A percentile compares a stretch with the other conserved stretches of the same genome.
phyloP scores from a whole-genome alignment of 257 asterid genomes.

The Nicotiana sylvestris region DNA sequence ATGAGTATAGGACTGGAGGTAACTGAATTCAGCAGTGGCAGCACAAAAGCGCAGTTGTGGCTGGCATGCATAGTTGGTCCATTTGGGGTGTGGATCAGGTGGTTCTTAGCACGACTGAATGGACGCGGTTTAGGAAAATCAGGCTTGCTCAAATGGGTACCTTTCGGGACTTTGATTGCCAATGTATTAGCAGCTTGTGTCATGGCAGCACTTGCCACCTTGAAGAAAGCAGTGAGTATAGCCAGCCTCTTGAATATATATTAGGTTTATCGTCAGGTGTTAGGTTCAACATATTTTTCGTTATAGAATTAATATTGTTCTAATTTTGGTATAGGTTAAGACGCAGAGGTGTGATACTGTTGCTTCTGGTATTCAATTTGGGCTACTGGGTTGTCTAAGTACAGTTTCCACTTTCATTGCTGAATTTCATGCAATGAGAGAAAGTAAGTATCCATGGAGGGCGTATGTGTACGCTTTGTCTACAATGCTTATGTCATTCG shows the following conservation, averaged over 20 bases:
- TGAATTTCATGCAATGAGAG: conserved; percentile 74
- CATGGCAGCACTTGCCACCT: conserved; percentile 83
- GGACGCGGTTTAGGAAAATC: conserved; percentile 70
- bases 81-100: conserved; percentile 82
- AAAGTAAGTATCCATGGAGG: conserved; percentile 58
- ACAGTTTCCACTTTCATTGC: conserved; percentile 81
- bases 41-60: conserved; percentile 51
- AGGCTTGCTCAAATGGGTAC: conserved; percentile 61
- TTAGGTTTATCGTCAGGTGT: too few relatives aligned
- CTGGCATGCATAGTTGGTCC: conserved; percentile 86
- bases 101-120: conserved; percentile 77
- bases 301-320: too few relatives aligned
- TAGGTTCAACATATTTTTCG: too few relatives aligned
- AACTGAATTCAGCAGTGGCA: conserved; percentile 40
- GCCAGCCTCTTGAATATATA: background rate
- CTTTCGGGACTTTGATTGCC: conserved; percentile 89
- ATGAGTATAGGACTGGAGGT: conserved; percentile 33
- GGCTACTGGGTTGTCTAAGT: conserved; percentile 85
- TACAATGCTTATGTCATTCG: conserved; percentile 44
- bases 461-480: conserved; percentile 53
- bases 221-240: conserved; percentile 54
- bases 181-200: conserved; percentile 75
- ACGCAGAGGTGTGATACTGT: conserved; percentile 38
- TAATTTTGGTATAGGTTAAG: conserved; percentile 32
- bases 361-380: conserved; percentile 62